A percentile compares a stretch with the other conserved stretches of the same genome.
Conservation (phyloP, 306 rosid species). For the Acacia crassicarpa region DNA sequence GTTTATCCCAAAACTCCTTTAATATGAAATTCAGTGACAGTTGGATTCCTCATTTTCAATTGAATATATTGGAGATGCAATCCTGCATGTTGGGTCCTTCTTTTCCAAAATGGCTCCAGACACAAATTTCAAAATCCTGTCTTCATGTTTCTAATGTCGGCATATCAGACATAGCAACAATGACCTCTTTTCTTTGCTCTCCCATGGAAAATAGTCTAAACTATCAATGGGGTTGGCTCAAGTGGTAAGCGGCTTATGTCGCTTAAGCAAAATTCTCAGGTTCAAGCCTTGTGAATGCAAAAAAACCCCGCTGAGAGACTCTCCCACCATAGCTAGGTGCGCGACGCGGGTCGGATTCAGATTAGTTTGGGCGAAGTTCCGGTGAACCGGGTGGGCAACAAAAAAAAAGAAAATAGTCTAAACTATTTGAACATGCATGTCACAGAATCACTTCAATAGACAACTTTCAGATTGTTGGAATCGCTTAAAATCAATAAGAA, state of each 20-base stretch:
- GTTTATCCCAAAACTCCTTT: neutral
- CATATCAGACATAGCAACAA: neutral
- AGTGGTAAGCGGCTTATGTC: too few species aligned
- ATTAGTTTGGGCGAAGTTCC: too few species aligned
- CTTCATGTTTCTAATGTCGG: neutral
- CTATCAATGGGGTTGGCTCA: too few species aligned
- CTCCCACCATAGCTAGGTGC: too few species aligned
- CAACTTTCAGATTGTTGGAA: neutral
- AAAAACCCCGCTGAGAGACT: too few species aligned
- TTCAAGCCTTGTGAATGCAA: too few species aligned
- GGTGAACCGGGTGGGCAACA: too few species aligned
- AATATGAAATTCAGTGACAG: neutral
- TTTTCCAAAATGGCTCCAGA: conserved; percentile 34
- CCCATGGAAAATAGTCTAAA: too few species aligned
- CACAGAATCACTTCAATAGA: neutral
- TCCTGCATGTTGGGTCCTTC: neutral
- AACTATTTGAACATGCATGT: neutral
- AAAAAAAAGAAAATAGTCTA: too few species aligned
- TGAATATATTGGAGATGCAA: fast-evolving
- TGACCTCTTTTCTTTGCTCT: too few species aligned
- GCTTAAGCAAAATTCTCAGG: too few species aligned
- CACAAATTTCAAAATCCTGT: neutral
- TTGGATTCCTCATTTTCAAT: conserved; percentile 31
- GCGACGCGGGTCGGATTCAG: too few species aligned
- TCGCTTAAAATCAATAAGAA: neutral